phyloP scores from a whole-genome alignment of 1,139 yeast genomes.

The Kodamaea derodonti region DNA sequence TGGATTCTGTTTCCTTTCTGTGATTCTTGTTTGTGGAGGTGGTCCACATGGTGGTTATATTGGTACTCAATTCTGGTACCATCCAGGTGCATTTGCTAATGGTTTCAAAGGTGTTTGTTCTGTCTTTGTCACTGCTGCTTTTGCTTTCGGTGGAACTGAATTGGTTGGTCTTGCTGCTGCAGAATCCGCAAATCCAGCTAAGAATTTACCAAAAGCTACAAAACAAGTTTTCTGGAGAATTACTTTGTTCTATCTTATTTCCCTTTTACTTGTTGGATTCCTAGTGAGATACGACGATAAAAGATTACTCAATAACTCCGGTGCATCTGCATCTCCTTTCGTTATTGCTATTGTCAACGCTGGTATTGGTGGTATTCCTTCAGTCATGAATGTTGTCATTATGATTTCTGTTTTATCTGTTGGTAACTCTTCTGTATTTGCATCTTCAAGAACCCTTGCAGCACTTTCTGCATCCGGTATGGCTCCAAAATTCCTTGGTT shows the following conservation, averaged over 20 bases:
- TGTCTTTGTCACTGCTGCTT: constrained; percentile 42
- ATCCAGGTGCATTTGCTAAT: constrained; percentile 39
- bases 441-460: constrained; percentile 76
- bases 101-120: constrained; percentile 44
- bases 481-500: constrained; percentile 71
- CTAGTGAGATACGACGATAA: constrained; percentile 62
- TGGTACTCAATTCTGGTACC: constrained; percentile 47
- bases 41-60: constrained; percentile 34
- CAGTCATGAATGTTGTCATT: constrained; percentile 24
- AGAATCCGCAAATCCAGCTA: constrained; percentile 43
- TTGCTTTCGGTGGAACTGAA: constrained; percentile 43
- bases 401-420: constrained; percentile 24
- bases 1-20: constrained; percentile 40
- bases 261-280: constrained; percentile 58
- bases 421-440: constrained; percentile 51
- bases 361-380: constrained; percentile 22
- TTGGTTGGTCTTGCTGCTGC: constrained; percentile 47
- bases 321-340: constrained; percentile 67
- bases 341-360: constrained; percentile 44
- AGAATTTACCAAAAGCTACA: constrained; percentile 62
- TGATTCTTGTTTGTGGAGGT: constrained; percentile 39
- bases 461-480: constrained; percentile 79
- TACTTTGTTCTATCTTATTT: constrained; percentile 56
- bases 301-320: constrained; percentile 43
- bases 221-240: constrained; percentile 76